phyloP scores from a whole-genome alignment of 2,329 filamentous ascomycete species.

The Nemania sp. region DNA sequence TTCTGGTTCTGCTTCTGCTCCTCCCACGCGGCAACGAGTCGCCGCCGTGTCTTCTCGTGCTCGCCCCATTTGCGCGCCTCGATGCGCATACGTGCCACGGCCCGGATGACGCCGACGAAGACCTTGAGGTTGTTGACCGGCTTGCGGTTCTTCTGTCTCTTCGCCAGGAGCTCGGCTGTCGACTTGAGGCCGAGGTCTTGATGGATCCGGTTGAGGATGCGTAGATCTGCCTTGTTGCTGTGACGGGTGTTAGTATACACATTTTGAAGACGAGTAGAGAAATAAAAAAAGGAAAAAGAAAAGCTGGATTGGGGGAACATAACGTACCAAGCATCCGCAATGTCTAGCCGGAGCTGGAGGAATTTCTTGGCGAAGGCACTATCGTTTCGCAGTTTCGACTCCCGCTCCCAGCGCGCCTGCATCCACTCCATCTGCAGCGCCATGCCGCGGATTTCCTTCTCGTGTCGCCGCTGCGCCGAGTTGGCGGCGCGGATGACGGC shows the following conservation, averaged over 20 bases:
- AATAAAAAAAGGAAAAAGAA: neutral
- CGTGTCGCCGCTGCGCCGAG: conserved; percentile 75
- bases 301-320: neutral
- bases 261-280: neutral
- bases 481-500: conserved; percentile 69
- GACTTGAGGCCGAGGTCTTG: conserved; percentile 62
- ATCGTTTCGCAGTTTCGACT: conserved; percentile 82
- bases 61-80: conserved; percentile 62
- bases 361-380: conserved; percentile 89
- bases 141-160: conserved; percentile 32
- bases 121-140: conserved; percentile 54
- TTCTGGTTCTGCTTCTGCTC: conserved; percentile 30
- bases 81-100: conserved; percentile 64
- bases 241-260: conserved; percentile 40
- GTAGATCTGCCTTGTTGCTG: conserved; percentile 93
- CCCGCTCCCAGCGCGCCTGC: conserved; percentile 81
- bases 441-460: conserved; percentile 82
- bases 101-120: conserved; percentile 62
- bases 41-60: conserved; percentile 63
- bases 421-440: conserved; percentile 93
- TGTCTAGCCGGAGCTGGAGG: conserved; percentile 80
- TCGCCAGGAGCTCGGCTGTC: conserved; percentile 48
- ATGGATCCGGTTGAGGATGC: conserved; percentile 86
- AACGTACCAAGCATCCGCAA: conserved; percentile 91
- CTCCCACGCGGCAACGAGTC: conserved; percentile 63